Evolutionary conservation across 352 stramenopile species (phyloP).

Genomic region (Globisporangium carolinianum): DNA sequence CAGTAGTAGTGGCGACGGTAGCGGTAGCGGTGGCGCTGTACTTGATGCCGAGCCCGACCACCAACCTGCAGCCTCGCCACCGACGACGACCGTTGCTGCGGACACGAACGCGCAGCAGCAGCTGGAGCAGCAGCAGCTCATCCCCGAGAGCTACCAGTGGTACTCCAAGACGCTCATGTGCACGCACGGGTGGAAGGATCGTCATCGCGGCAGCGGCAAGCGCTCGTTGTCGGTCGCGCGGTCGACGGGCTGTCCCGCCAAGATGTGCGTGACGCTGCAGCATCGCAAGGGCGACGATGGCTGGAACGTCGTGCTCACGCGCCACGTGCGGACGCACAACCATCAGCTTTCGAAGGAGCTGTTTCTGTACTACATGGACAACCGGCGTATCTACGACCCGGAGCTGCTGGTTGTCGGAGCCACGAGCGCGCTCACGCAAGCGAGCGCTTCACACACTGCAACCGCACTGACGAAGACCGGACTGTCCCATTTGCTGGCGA

Average conservation of each 20-base stretch:
- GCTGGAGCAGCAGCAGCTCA: slow-evolving; percentile 20
- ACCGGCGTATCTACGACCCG: slow-evolving; percentile 70
- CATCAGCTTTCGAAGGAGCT: slow-evolving; percentile 68
- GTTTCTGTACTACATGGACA: slow-evolving; percentile 71
- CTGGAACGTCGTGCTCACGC: slow-evolving; percentile 74
- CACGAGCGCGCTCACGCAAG: background rate
- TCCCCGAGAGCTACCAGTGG: slow-evolving; percentile 57
- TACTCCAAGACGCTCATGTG: slow-evolving; percentile 83
- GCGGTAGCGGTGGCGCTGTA: background rate
- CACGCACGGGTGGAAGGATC: slow-evolving; percentile 74
- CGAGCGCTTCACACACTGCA: background rate
- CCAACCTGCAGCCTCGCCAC: background rate
- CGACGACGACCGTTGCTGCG: too few relatives aligned
- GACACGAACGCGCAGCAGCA: background rate
- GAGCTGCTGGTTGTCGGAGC: slow-evolving; percentile 35
- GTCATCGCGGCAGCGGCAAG: slow-evolving; percentile 57
- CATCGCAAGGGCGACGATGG: slow-evolving; percentile 25
- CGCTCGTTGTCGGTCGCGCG: slow-evolving; percentile 50
- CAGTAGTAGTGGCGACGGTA: background rate
- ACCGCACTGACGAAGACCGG: background rate
- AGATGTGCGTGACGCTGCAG: slow-evolving; percentile 77
- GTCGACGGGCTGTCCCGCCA: slow-evolving; percentile 61
- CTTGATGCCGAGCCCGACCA: too few relatives aligned
- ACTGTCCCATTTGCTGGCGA: slow-evolving; percentile 11
- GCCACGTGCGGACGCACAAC: slow-evolving; percentile 66